phyloP scores from a whole-genome alignment of 768 basidiomycete genomes.

The Mycena capillaripes region DNA sequence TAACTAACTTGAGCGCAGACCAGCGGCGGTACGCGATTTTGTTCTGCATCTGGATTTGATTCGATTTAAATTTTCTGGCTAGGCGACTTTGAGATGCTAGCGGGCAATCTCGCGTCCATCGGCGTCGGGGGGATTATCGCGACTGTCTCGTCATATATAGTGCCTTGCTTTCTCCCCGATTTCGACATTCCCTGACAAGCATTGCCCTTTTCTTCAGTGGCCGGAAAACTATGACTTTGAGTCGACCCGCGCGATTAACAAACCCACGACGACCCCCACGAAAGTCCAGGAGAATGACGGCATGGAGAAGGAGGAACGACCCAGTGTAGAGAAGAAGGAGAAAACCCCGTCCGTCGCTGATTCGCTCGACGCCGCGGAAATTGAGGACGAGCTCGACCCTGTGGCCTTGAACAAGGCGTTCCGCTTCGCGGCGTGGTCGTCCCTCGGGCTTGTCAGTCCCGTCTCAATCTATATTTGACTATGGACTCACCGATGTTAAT shows the following conservation, averaged over 20 bases:
- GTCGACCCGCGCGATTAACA: conserved; percentile 84
- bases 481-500: conserved; percentile 5
- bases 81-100: conserved; percentile 78
- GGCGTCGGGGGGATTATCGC: conserved; percentile 86
- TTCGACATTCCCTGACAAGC: conserved; percentile 35
- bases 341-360: conserved; percentile 50
- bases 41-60: neutral
- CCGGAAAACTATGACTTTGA: conserved; percentile 90
- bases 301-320: conserved; percentile 19
- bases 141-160: conserved; percentile 72
- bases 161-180: conserved; percentile 38
- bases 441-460: conserved; percentile 69
- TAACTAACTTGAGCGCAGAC: conserved; percentile 34
- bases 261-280: conserved; percentile 39
- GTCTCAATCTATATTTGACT: neutral
- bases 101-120: conserved; percentile 91
- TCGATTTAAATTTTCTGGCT: neutral
- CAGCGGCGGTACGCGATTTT: conserved; percentile 42
- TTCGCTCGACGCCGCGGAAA: conserved; percentile 52
- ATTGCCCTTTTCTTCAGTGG: conserved; percentile 59
- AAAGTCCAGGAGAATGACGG: conserved; percentile 30
- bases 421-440: conserved; percentile 84
- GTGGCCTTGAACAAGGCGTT: conserved; percentile 80
- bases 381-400: conserved; percentile 75
- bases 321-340: conserved; percentile 52